Base-by-base conservation (phyloP, 495 filamentous ascomycete species). In the Trichoderma parareesei region DNA sequence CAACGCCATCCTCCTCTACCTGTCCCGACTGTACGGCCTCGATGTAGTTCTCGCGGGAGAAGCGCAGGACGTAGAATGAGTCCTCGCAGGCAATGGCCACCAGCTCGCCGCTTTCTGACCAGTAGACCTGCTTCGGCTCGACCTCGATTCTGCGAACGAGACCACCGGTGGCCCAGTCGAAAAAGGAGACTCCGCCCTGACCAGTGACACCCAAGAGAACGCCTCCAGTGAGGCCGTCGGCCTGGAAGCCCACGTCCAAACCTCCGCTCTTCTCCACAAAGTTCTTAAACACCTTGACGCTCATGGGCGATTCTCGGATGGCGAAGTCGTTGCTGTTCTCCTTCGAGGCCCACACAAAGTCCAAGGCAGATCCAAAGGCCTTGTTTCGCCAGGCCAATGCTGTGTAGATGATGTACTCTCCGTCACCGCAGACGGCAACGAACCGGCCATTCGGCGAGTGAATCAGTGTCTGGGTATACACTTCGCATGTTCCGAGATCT, bases 321-420 rank as follows among this genome's bases (percentile, higher is more conserved):
- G 94, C 94, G 69, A 94, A 98, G 71, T 99, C 95, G 74, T 97
- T 98, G 74, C 91, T 96, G 78, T 98, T 96, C 57, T 97, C 95
- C 76, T 97, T 97, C 20, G 90, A 90, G 3, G 90, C 95, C 94
- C 94, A 99, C 14, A 90, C 92, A 72, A 99, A 99, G 74, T 99
- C 94, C 43, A 97, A 79, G 11, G 92, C 94, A 42, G 90, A 89
- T 6, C 94, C 94, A 71, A 98, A 99, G 8, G 92, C 91, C 79
- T 97, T 97, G 78, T 99, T 98, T 72, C 94, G 87, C 86, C 95
- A 96, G 9, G 94, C 94, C 59, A 98, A 84, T 66, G 94, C 92
- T 14, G 94, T 99, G 78, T 98, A 98, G 69, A 98, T 93, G 70
- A 97, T 98, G 74, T 96, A 97, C 72, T 99, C 94, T 40, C 94